Base-by-base conservation (phyloP, 2,329 filamentous ascomycete species). In the Albifimbria verrucaria region DNA sequence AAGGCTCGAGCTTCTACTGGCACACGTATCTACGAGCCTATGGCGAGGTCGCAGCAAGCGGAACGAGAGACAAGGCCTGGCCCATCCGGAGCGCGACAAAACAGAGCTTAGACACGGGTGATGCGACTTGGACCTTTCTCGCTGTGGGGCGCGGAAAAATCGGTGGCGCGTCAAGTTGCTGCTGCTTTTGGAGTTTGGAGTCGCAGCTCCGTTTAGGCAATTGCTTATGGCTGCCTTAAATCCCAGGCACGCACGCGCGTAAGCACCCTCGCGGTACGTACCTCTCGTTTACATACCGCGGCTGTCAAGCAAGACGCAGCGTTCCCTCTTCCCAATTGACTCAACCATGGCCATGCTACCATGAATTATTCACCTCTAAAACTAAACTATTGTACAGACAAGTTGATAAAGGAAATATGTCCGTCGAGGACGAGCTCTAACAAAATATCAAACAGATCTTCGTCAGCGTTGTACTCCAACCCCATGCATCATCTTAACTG, bases 21-120 rank as follows among this genome's bases (percentile, higher is more conserved):
- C n/a, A 39, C 32, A 39, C 5, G 4, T 39, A n/a, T 39, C 32
- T 39, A 39, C 18, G 32, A n/a, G 32, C 32, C 32, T 39, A 5
- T 15, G 15, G 32, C 32, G 18, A 12, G 32, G 32, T 39, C 32
- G 32, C 32, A n/a, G 18, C 12, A 12, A 39, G 32, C 32, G 32
- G 32, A 12, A 39, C 18, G 11, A 39, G 32, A n/a, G n/a, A n/a
- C n/a, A 66, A 64, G 63, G 60, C 55, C 57, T 54, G 53, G 46
- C 43, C 39, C 39, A 50, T 48, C 42, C 44, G 46, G 32, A n/a
- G n/a, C 32, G 32, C 32, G 18, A 39, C 32, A 12, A 39, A n/a
- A n/a, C 15, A 39, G 32, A 39, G 32, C 32, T n/a, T 39, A 39
- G 12, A 39, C 32, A 39, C 32, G 4, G 32, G 32, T 15, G 32